These are phyloP conservation scores for Asterophora lycoperdoides DNA, from an alignment of 768 basidiomycete species.

Conservation along the genomic window DNA sequence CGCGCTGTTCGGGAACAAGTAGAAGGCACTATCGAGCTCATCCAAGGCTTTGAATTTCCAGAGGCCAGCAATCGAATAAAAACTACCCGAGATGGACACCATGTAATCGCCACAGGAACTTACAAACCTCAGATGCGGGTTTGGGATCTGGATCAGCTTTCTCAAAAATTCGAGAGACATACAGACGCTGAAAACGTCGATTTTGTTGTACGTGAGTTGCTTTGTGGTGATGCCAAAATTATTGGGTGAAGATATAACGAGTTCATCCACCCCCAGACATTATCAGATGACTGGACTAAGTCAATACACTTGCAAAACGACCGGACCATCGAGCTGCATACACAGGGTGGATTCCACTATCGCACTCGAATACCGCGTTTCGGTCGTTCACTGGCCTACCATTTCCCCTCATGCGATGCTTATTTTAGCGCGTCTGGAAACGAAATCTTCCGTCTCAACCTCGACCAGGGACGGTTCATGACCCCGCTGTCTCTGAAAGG, in stretches of 20 bases:
- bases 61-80: conserved; percentile 92
- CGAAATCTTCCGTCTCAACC: conserved; percentile 90
- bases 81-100: conserved; percentile 87
- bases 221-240: conserved; percentile 11
- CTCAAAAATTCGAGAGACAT: conserved; percentile 93
- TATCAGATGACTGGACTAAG: conserved; percentile 99
- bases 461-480: conserved; percentile 93
- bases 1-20: conserved; percentile 65
- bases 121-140: conserved; percentile 98
- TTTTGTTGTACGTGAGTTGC: conserved; percentile 82
- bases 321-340: conserved; percentile 92
- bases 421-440: conserved; percentile 79
- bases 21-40: conserved; percentile 83
- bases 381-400: conserved; percentile 89
- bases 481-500: conserved; percentile 64
- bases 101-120: conserved; percentile 90
- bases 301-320: conserved; percentile 95
- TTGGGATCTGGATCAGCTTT: conserved; percentile 90
- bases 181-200: conserved; percentile 97
- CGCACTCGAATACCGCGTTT: conserved; percentile 92
- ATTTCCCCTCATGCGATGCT: conserved; percentile 90
- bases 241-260: conserved; percentile 2
- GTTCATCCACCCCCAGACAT: conserved; percentile 48
- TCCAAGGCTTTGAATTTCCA: conserved; percentile 96
- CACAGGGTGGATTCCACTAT: conserved; percentile 90